These are phyloP conservation scores for Plasmodium sp. DNA, from an alignment of 169 alveolate genomes.

Conservation along the genomic window DNA sequence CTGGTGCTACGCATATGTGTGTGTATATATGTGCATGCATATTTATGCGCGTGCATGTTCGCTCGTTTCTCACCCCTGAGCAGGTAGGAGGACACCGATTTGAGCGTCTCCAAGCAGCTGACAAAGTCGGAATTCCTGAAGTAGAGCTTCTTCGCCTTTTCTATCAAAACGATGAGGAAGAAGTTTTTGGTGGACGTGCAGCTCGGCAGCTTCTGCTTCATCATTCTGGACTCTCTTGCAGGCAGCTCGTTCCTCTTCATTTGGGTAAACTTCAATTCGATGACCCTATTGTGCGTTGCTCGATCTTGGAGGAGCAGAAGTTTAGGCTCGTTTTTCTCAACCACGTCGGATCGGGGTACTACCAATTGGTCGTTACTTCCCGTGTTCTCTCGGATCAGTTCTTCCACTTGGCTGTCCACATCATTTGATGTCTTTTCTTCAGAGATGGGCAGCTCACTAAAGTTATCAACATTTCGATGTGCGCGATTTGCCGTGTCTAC, in stretches of 20 bases:
- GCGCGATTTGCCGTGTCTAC: not conserved
- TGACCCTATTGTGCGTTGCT: constrained; percentile 14
- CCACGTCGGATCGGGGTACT: not conserved
- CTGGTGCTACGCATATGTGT: not conserved
- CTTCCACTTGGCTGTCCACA: not conserved
- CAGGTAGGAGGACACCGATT: constrained; percentile 8
- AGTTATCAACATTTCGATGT: not conserved
- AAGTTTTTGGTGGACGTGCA: constrained; percentile 59
- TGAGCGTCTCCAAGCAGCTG: constrained; percentile 38
- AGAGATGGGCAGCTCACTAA: not conserved
- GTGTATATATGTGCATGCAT: not conserved
- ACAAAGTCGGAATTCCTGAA: constrained; percentile 43
- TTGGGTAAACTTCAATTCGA: constrained; percentile 59
- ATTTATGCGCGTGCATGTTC: not conserved
- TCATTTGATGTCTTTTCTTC: not conserved
- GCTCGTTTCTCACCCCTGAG: not conserved
- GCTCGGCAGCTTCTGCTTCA: constrained; percentile 18
- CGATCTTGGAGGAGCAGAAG: not conserved
- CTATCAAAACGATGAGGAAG: constrained; percentile 51
- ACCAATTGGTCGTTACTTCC: not conserved
- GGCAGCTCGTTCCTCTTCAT: constrained; percentile 52
- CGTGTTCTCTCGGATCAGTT: not conserved
- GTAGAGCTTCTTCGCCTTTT: constrained; percentile 60
- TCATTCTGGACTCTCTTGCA: constrained; percentile 65
- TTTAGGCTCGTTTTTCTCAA: not conserved